Conservation (phyloP, 495 filamentous ascomycete species). For the Penicillium arizonense region DNA sequence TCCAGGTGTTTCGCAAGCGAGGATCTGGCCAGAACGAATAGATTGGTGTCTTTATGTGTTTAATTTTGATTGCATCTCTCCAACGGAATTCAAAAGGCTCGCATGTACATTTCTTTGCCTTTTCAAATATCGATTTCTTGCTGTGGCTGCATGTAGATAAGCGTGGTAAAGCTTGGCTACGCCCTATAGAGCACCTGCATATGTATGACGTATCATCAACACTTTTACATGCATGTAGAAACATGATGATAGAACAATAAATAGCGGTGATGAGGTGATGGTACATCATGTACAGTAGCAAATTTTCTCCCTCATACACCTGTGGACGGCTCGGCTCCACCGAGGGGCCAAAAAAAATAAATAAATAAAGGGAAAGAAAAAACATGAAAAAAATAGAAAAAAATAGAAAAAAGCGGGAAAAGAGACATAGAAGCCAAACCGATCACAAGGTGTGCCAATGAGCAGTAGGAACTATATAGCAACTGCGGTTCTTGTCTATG, state of each 20-base stretch:
- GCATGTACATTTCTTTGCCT: conserved; percentile 20
- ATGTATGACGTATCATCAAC: too few species aligned
- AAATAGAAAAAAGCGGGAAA: too few species aligned
- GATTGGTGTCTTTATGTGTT: conserved; percentile 26
- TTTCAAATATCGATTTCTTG: neutral
- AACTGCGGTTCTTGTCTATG: too few species aligned
- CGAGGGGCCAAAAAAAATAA: neutral
- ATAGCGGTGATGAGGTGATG: neutral
- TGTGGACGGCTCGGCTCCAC: neutral
- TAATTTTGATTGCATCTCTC: conserved; percentile 22
- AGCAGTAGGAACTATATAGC: too few species aligned
- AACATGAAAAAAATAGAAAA: too few species aligned
- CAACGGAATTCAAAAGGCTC: conserved; percentile 16
- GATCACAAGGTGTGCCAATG: too few species aligned
- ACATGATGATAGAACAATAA: too few species aligned
- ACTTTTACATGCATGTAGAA: too few species aligned
- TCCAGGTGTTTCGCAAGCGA: conserved; percentile 28
- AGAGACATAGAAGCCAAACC: too few species aligned
- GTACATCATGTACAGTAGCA: neutral
- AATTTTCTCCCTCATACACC: neutral
- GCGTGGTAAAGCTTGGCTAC: neutral
- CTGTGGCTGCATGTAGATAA: neutral
- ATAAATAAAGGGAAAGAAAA: neutral
- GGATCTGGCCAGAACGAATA: conserved; percentile 30
- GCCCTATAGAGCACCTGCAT: neutral